phyloP scores from a whole-genome alignment of 768 basidiomycete genomes.

The Gymnopilus dilepis region DNA sequence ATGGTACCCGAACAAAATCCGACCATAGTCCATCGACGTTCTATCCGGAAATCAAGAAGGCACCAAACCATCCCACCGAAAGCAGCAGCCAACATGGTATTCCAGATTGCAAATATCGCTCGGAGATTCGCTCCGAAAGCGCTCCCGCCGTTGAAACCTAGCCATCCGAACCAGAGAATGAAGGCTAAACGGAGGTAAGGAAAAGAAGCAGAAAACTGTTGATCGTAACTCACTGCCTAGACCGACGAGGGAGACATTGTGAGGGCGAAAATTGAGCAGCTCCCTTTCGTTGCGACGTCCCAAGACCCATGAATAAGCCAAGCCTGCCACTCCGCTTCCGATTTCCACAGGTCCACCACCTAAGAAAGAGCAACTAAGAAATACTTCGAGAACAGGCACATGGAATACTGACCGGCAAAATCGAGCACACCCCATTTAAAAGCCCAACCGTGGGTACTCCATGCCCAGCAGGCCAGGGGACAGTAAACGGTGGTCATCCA shows the following conservation, averaged over 20 bases:
- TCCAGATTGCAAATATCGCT: conserved; percentile 85
- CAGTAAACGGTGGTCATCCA: conserved; percentile 92
- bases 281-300: conserved; percentile 79
- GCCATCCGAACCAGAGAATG: conserved; percentile 87
- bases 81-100: conserved; percentile 86
- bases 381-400: not conserved
- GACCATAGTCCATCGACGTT: conserved; percentile 87
- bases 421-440: conserved; percentile 86
- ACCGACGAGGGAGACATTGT: conserved; percentile 84
- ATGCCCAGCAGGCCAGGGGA: conserved; percentile 86
- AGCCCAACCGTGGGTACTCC: conserved; percentile 84
- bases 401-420: conserved; percentile 68
- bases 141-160: conserved; percentile 91
- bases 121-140: conserved; percentile 89
- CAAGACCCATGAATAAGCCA: conserved; percentile 88
- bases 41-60: conserved; percentile 76
- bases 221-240: conserved; percentile 62
- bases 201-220: not conserved
- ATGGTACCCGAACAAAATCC: conserved; percentile 94
- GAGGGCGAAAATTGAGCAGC: conserved; percentile 81
- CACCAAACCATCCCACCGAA: conserved; percentile 87
- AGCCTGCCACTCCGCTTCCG: conserved; percentile 81
- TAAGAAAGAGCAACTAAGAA: conserved; percentile 28
- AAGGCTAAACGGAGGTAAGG: conserved; percentile 45
- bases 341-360: conserved; percentile 91